Conservation (phyloP, 345 rosid genomes). For the Angophora floribunda region DNA sequence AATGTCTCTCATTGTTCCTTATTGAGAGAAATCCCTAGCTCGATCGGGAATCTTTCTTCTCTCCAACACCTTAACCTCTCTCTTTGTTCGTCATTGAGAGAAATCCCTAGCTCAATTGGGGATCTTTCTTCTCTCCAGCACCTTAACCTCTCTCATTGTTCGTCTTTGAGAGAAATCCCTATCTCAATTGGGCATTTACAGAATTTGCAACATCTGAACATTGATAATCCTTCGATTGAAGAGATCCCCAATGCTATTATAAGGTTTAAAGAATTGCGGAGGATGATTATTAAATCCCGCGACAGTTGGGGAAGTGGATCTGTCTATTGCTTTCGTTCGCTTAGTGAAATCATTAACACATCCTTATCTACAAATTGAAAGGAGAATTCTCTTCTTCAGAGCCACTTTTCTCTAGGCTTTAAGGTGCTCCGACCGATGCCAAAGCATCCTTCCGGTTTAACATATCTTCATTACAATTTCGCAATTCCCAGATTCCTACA, state of each 20-base stretch:
- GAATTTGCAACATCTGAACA: background rate
- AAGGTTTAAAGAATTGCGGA: background rate
- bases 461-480: accelerated
- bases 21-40: no score
- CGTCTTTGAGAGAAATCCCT: background rate
- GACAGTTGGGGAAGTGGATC: no score
- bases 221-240: accelerated
- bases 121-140: no score
- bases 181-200: background rate
- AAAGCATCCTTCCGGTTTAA: background rate
- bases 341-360: no score
- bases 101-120: background rate
- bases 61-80: no score
- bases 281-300: accelerated
- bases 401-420: background rate
- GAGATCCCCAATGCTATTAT: background rate
- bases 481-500: background rate
- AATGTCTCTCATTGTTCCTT: no score
- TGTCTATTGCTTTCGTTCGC: no score
- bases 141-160: background rate
- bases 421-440: accelerated
- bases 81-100: background rate
- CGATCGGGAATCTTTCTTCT: no score
- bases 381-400: no score
- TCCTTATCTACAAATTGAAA: no score